Base-by-base conservation (phyloP, 2,329 filamentous ascomycete genomes). In the Rosellinia necatrix region DNA sequence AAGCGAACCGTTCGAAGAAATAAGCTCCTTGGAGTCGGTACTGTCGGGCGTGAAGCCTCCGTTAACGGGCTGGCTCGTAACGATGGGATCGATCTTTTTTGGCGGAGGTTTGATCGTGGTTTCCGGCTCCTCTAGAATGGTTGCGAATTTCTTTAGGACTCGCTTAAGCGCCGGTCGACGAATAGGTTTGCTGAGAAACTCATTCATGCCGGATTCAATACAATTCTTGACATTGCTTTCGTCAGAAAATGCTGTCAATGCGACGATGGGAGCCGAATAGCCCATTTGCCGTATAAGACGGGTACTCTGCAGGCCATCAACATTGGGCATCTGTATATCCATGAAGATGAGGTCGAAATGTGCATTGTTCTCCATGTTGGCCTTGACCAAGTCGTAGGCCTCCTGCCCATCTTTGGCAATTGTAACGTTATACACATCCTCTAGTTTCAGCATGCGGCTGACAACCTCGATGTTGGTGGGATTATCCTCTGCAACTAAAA, bases 301-400 rank as follows among this genome's bases (percentile, higher is more conserved):
- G 1, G 92, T 96, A 42, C 89, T 92, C 70, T 96, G 88, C 21
- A 97, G 76, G 1, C 92, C 92, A 68, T 96, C 92, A 12, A 97
- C 81, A 60, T 94, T 96, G 3, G 92, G 92, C 92, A 97, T 97
- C 74, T 90, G 91, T 6, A 96, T 88, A 66, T 97, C 92, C 92
- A 96, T 97, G 69, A 96, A 94, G 60, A 97, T 93, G 22, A 97
- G 79, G 64, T 96, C 91, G 69, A 93, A 96, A 2, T 82, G 82
- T 51, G 82, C 79, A 49, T 87, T 82, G 24, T 81, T 82, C 46
- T 87, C 84, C 89, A 96, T 94, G 61, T 86, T 89, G 13, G 85
- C 85, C 70, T 91, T 92, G 62, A 96, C 92, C 24, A 89, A 79
- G 59, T 96, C 91, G 56, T 92, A 90, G 0, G 92, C 92, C 73